phyloP scores from a whole-genome alignment of 2,329 filamentous ascomycete genomes.

The Trichophyton mentagrophytes region DNA sequence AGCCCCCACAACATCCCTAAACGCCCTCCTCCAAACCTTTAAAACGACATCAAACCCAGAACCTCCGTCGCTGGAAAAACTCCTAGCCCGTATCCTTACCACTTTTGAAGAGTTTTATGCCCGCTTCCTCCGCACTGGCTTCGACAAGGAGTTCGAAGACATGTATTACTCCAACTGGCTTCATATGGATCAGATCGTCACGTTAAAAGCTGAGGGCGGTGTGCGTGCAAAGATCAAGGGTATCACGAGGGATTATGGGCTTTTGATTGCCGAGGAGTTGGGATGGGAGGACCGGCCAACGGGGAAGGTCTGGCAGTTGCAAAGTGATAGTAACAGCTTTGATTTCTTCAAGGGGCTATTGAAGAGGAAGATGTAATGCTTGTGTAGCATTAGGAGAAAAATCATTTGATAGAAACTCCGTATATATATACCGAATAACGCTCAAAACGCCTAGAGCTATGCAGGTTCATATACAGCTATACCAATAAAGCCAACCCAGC shows the following conservation, averaged over 20 bases:
- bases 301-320: constrained; percentile 67
- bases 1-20: constrained; percentile 75
- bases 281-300: constrained; percentile 59
- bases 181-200: constrained; percentile 62
- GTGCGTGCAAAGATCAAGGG: constrained; percentile 65
- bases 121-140: constrained; percentile 62
- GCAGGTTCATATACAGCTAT: neutral
- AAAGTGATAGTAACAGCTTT: constrained; percentile 97
- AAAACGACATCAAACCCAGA: constrained; percentile 27
- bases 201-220: constrained; percentile 67
- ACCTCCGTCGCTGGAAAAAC: constrained; percentile 59
- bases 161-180: constrained; percentile 77
- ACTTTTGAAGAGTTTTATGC: constrained; percentile 65
- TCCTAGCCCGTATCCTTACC: constrained; percentile 69
- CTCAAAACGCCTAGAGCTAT: neutral
- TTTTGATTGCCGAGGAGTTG: constrained; percentile 74
- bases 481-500: neutral
- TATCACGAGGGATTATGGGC: constrained; percentile 82
- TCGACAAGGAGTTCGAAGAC: constrained; percentile 57
- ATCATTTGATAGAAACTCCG: no score
- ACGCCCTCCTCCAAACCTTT: constrained; percentile 46
- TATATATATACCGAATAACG: neutral
- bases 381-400: neutral
- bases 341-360: constrained; percentile 89
- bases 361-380: constrained; percentile 54